A percentile compares a stretch with the other conserved stretches of the same genome.
Conservation (phyloP, 257 asterid species). For the Thymus mandschuricus region DNA sequence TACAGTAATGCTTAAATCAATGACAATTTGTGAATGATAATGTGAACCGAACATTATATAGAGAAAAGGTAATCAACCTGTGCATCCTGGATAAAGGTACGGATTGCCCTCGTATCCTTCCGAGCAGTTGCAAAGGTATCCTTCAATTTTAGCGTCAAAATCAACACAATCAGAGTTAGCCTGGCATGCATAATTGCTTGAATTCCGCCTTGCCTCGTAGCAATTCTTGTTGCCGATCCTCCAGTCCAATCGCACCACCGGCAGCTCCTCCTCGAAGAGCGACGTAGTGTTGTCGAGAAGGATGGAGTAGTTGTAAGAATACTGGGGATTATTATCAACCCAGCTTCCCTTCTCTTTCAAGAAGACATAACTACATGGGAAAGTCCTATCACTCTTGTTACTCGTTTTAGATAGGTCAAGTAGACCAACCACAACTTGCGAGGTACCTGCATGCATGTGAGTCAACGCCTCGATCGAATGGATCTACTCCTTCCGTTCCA, state of each 20-base stretch:
- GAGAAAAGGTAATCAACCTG: background rate
- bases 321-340: background rate
- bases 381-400: background rate
- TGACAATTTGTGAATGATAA: too few species aligned
- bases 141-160: background rate
- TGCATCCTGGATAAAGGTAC: background rate
- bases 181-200: background rate
- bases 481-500: too few species aligned
- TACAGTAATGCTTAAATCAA: too few species aligned
- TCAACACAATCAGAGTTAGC: background rate
- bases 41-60: too few species aligned
- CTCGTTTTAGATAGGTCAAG: background rate
- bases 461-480: background rate
- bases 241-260: constrained; percentile 30
- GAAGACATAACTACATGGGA: constrained; percentile 25
- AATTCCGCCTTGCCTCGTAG: background rate
- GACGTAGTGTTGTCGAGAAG: background rate
- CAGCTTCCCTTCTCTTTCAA: constrained; percentile 9
- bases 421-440: background rate
- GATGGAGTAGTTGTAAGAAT: background rate
- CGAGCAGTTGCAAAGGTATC: constrained; percentile 16
- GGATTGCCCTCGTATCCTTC: constrained; percentile 13
- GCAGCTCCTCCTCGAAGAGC: background rate
- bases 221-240: constrained; percentile 15
- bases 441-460: background rate